These are phyloP conservation scores for Alternaria gaisen DNA, from an alignment of 2,329 filamentous ascomycete species.

Conservation along the genomic window DNA sequence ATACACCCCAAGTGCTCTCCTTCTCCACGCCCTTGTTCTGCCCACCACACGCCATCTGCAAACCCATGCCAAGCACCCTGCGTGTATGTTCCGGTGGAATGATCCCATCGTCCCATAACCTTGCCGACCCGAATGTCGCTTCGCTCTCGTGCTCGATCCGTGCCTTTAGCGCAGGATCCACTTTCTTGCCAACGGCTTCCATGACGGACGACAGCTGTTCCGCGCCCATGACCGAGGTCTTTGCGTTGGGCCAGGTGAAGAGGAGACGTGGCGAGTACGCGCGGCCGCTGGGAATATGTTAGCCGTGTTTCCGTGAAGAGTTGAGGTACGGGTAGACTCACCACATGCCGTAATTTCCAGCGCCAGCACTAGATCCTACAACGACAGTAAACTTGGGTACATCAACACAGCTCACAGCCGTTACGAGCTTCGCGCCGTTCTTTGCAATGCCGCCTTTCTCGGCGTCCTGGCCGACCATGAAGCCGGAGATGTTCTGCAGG, in stretches of 20 bases:
- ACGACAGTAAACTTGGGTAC: slow-evolving; percentile 98
- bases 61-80: slow-evolving; percentile 58
- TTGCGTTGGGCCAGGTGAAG: slow-evolving; percentile 98
- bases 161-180: slow-evolving; percentile 80
- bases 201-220: slow-evolving; percentile 93
- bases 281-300: slow-evolving; percentile 67
- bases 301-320: not conserved
- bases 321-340: slow-evolving; percentile 49
- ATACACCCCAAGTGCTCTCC: slow-evolving; percentile 52
- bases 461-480: slow-evolving; percentile 95
- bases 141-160: slow-evolving; percentile 92
- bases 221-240: slow-evolving; percentile 93
- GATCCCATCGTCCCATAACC: slow-evolving; percentile 77
- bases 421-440: slow-evolving; percentile 96
- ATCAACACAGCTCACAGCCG: slow-evolving; percentile 90
- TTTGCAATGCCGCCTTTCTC: slow-evolving; percentile 97
- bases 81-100: slow-evolving; percentile 61
- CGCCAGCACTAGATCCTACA: slow-evolving; percentile 90
- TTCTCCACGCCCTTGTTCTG: slow-evolving; percentile 44
- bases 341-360: slow-evolving; percentile 98
- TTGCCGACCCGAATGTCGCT: slow-evolving; percentile 84
- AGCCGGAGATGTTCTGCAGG: slow-evolving; percentile 95
- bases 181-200: slow-evolving; percentile 87
- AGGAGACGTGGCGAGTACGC: slow-evolving; percentile 91
- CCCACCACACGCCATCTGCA: slow-evolving; percentile 57